Evolutionary conservation across 2,329 filamentous ascomycete species (phyloP).

Genomic region (Fusarium sp.): DNA sequence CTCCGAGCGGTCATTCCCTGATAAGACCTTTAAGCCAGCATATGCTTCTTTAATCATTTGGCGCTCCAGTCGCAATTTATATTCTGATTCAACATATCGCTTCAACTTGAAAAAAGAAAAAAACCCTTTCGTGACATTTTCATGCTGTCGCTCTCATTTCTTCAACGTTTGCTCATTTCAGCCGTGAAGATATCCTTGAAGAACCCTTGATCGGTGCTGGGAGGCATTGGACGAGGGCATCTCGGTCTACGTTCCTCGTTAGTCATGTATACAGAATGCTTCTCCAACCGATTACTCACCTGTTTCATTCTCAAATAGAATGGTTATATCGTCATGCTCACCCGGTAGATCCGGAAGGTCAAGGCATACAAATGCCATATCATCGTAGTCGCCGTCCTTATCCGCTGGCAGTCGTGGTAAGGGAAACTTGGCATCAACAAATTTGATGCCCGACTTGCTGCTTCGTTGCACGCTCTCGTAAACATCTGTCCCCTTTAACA

Average conservation of each 20-base stretch:
- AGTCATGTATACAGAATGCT: conserved; percentile 11
- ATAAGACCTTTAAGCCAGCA: conserved; percentile 3
- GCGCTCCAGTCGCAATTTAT: conserved; percentile 24
- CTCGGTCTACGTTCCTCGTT: conserved; percentile 58
- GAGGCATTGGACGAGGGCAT: conserved; percentile 60
- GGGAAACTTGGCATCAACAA: conserved; percentile 91
- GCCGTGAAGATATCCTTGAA: conserved; percentile 47
- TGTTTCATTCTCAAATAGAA: conserved; percentile 81
- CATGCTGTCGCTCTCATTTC: conserved; percentile 9
- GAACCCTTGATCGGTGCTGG: conserved; percentile 65
- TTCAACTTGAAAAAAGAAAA: conserved; percentile 6
- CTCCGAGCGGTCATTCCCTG: conserved; percentile 10
- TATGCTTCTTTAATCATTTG: conserved; percentile 4
- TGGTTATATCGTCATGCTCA: conserved; percentile 90
- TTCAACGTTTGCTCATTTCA: conserved; percentile 41
- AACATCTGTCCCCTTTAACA: conserved; percentile 82
- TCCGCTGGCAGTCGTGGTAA: conserved; percentile 70
- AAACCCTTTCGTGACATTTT: conserved; percentile 15
- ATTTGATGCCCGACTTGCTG: conserved; percentile 75
- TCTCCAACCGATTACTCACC: conserved; percentile 62
- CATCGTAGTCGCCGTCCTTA: conserved; percentile 61
- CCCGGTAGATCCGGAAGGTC: conserved; percentile 89
- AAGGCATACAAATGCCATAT: conserved; percentile 80
- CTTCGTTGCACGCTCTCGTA: conserved; percentile 75
- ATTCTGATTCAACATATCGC: conserved; percentile 22